These are phyloP conservation scores for Cynara cardunculus DNA, from an alignment of 129 eudicot genomes.

Conservation along the genomic window DNA sequence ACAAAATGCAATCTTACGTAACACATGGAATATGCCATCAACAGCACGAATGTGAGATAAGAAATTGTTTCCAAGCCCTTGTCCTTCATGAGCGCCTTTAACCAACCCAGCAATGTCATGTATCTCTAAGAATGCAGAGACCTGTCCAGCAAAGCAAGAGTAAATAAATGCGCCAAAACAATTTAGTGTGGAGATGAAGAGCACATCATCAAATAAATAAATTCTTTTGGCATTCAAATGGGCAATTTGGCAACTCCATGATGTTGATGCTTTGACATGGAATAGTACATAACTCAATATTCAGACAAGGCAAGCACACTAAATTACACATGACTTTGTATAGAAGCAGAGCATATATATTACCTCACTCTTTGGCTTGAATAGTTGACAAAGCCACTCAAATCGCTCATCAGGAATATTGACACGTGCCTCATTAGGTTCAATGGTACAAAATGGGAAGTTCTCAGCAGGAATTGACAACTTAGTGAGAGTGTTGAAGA, in stretches of 20 bases:
- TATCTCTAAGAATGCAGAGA: constrained; percentile 94
- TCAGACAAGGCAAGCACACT: background rate
- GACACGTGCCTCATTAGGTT: constrained; percentile 99
- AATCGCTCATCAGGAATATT: constrained; percentile 94
- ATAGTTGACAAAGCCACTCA: constrained; percentile 90
- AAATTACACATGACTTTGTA: background rate
- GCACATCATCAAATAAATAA: background rate
- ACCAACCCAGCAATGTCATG: constrained; percentile 99
- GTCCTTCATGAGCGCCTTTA: constrained; percentile 98
- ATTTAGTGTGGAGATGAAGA: background rate
- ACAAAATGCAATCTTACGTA: constrained; percentile 63
- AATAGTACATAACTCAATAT: background rate
- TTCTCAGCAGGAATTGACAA: constrained; percentile 97
- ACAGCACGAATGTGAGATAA: constrained; percentile 99
- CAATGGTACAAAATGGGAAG: constrained; percentile 96
- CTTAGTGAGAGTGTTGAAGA: constrained; percentile 93
- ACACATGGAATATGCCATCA: constrained; percentile 98
- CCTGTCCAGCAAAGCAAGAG: constrained; percentile 34
- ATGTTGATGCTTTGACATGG: background rate
- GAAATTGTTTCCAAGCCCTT: constrained; percentile 97
- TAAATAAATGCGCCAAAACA: background rate
- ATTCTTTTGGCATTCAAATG: background rate
- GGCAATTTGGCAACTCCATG: background rate
- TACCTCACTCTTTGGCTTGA: constrained; percentile 97
- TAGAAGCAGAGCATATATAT: background rate